These are phyloP conservation scores for Poronia punctata DNA, from an alignment of 495 filamentous ascomycete genomes.

Conservation along the genomic window DNA sequence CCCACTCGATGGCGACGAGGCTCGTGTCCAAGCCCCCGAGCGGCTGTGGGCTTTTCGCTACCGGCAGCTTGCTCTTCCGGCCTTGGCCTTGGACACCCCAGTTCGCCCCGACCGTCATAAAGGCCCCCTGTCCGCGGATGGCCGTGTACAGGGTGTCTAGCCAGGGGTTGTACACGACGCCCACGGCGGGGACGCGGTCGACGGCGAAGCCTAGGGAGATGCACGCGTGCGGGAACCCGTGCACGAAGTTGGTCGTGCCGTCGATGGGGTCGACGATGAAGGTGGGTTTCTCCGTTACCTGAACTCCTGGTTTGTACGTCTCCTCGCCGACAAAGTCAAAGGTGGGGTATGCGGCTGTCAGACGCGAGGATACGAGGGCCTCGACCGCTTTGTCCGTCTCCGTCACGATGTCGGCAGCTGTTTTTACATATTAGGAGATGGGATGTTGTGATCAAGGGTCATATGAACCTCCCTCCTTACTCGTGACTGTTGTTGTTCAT, in stretches of 20 bases:
- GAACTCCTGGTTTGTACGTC: slow-evolving; percentile 63
- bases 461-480: too few relatives aligned
- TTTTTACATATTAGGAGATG: background rate
- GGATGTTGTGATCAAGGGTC: background rate
- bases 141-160: slow-evolving; percentile 61
- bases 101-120: slow-evolving; percentile 37
- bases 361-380: slow-evolving; percentile 57
- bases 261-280: slow-evolving; percentile 90
- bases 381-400: slow-evolving; percentile 83
- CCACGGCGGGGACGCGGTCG: slow-evolving; percentile 56
- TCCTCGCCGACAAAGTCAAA: slow-evolving; percentile 80
- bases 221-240: slow-evolving; percentile 71
- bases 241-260: slow-evolving; percentile 85
- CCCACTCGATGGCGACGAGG: slow-evolving; percentile 74
- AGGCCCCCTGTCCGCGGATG: slow-evolving; percentile 63
- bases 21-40: slow-evolving; percentile 52
- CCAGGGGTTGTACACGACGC: slow-evolving; percentile 82
- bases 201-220: slow-evolving; percentile 75
- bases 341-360: slow-evolving; percentile 56
- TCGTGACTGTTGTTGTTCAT: too few relatives aligned
- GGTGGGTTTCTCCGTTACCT: slow-evolving; percentile 63
- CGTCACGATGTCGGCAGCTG: slow-evolving; percentile 79
- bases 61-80: slow-evolving; percentile 34
- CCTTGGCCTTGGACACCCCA: slow-evolving; percentile 20
- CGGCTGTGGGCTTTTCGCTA: slow-evolving; percentile 50